Conservation (phyloP, 1,284 basidiomycete genomes). For the Naganishia sp. region DNA sequence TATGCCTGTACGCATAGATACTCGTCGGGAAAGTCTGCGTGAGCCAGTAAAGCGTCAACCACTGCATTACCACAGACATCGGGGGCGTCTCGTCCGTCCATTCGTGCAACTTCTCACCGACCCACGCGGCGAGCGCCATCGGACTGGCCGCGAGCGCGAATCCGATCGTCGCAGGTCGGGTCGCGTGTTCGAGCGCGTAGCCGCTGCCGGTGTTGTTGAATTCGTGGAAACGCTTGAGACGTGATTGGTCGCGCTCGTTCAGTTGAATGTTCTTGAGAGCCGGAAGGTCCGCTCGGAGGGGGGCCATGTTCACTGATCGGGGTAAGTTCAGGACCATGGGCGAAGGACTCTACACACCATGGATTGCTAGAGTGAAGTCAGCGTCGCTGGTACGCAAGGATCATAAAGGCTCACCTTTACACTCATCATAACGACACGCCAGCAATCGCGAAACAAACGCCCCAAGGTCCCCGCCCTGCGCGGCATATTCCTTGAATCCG, state of each 20-base stretch:
- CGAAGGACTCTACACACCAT: background rate
- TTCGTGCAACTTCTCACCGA: slow-evolving; percentile 54
- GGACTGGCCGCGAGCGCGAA: slow-evolving; percentile 50
- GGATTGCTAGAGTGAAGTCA: slow-evolving; percentile 15
- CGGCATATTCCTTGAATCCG: slow-evolving; percentile 48
- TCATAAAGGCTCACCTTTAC: slow-evolving; percentile 40
- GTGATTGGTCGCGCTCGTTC: slow-evolving; percentile 38
- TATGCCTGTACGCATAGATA: slow-evolving; percentile 54
- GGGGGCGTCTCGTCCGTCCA: slow-evolving; percentile 51
- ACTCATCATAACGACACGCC: slow-evolving; percentile 37
- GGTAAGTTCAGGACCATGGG: background rate
- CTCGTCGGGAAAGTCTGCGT: slow-evolving; percentile 53
- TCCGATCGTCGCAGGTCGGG: slow-evolving; percentile 53
- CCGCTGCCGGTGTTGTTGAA: slow-evolving; percentile 39
- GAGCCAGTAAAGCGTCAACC: slow-evolving; percentile 53
- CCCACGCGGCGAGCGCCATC: slow-evolving; percentile 53
- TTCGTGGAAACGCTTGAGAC: slow-evolving; percentile 35
- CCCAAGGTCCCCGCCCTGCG: slow-evolving; percentile 52
- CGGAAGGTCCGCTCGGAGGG: slow-evolving; percentile 4
- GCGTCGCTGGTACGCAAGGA: too few species aligned
- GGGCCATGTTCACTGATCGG: slow-evolving; percentile 27
- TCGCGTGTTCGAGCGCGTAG: slow-evolving; percentile 45
- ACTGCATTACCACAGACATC: slow-evolving; percentile 45
- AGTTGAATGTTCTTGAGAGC: slow-evolving; percentile 31
- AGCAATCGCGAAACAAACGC: slow-evolving; percentile 40